Percentiles rank a stretch among this genome's conserved stretches.
Conservation (phyloP, 352 stramenopile species). For the Phytophthora sansomeana region DNA sequence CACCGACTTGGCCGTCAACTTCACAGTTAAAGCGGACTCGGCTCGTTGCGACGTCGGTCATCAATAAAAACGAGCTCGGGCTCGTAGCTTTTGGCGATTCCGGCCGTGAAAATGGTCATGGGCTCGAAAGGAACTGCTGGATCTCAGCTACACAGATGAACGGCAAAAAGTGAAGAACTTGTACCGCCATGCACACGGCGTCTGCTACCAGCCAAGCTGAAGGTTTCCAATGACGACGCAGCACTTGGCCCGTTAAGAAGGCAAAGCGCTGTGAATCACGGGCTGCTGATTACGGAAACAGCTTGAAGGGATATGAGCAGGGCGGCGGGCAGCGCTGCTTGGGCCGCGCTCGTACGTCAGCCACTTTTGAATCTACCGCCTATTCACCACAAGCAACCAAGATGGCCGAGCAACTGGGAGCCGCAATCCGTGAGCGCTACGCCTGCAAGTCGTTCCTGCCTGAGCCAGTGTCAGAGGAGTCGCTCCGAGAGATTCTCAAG, state of each 20-base stretch:
- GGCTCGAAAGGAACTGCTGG: no score
- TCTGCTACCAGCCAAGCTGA: background rate
- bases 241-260: background rate
- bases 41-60: no score
- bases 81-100: no score
- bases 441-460: constrained; percentile 45
- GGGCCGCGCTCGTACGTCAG: constrained; percentile 3
- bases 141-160: no score
- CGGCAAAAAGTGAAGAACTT: no score
- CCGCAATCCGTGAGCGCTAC: constrained; percentile 32
- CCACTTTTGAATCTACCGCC: constrained; percentile 22
- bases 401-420: constrained; percentile 24
- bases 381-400: constrained; percentile 10
- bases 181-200: no score
- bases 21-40: no score
- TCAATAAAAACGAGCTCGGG: no score
- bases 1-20: no score
- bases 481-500: constrained; percentile 64
- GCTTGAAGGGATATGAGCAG: background rate
- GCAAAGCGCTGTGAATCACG: background rate
- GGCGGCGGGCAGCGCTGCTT: background rate
- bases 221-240: background rate
- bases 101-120: no score
- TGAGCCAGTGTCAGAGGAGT: constrained; percentile 52
- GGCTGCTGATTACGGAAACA: background rate